phyloP scores from a whole-genome alignment of 495 filamentous ascomycete genomes.

The Bathelium albidoporum region DNA sequence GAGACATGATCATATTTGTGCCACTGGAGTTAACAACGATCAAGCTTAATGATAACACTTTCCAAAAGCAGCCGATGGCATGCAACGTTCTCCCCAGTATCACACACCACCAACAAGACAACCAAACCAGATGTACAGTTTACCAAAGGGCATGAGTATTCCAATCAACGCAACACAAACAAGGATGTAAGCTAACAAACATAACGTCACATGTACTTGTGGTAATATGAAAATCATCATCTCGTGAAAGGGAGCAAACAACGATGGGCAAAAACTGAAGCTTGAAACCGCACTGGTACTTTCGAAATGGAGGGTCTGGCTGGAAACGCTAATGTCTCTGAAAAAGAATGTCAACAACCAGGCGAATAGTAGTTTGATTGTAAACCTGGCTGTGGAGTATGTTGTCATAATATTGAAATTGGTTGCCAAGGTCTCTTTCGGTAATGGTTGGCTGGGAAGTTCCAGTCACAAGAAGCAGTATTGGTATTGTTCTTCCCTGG shows the following conservation, averaged over 20 bases:
- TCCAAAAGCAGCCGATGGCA: not conserved
- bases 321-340: not conserved
- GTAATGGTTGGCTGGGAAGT: not conserved
- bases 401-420: not conserved
- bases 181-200: not conserved
- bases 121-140: not conserved
- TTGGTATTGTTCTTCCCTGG: not conserved
- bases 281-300: not conserved
- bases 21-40: not conserved
- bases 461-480: not conserved
- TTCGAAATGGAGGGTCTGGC: not conserved
- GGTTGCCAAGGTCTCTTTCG: not conserved
- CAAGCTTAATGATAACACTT: not conserved
- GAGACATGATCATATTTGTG: not conserved
- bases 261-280: not conserved
- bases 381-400: not conserved
- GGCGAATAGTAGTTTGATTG: not conserved
- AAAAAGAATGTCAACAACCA: conserved; percentile 2
- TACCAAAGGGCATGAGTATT: not conserved
- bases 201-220: not conserved
- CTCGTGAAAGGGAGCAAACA: not conserved
- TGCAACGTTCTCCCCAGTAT: not conserved
- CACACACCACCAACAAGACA: not conserved
- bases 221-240: not conserved
- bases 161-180: not conserved